These are phyloP conservation scores for Chrysanthemum makinoi DNA, from an alignment of 129 eudicot genomes.

Conservation along the genomic window DNA sequence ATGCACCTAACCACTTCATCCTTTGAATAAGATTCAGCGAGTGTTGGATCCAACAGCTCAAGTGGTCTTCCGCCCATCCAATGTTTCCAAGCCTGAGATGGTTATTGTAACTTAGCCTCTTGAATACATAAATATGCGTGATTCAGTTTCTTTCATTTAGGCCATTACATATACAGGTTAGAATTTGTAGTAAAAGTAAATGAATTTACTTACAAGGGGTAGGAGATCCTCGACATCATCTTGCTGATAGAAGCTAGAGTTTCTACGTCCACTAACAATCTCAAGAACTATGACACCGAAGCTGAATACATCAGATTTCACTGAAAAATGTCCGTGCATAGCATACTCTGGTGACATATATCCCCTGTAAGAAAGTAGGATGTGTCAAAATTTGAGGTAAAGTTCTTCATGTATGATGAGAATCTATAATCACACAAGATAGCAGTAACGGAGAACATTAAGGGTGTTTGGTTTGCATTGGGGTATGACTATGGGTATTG, in stretches of 20 bases:
- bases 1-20: constrained; percentile 41
- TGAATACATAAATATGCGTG: not conserved
- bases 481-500: too few relatives aligned
- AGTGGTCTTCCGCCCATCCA: constrained; percentile 35
- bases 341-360: constrained; percentile 70
- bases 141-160: not conserved
- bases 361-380: constrained; percentile 35
- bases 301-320: constrained; percentile 59
- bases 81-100: constrained; percentile 44
- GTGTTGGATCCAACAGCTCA: constrained; percentile 38
- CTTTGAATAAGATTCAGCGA: constrained; percentile 16
- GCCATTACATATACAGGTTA: not conserved
- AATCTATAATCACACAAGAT: not conserved
- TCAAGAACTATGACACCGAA: constrained; percentile 59
- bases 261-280: constrained; percentile 49
- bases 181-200: not conserved
- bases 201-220: constrained; percentile 26
- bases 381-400: not conserved
- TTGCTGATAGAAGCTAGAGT: constrained; percentile 32
- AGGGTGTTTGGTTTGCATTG: too few relatives aligned
- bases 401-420: not conserved
- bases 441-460: not conserved
- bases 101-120: not conserved
- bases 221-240: constrained; percentile 41
- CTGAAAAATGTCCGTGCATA: constrained; percentile 44